Evolutionary conservation across 2,329 filamentous ascomycete genomes (phyloP).

Genomic region (Nemania sp.): DNA sequence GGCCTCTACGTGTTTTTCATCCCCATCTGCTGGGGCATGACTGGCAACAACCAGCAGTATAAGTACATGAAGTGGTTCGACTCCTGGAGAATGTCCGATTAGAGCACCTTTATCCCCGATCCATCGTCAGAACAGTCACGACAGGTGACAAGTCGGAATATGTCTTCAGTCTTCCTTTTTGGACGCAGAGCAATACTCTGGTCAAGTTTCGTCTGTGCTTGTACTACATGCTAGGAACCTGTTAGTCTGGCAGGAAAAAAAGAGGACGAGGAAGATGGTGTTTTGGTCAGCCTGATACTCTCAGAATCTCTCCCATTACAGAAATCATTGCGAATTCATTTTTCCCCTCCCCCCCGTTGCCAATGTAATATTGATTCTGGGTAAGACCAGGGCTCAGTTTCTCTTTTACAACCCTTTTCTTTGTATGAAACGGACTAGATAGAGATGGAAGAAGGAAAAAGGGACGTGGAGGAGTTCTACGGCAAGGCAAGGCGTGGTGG

Average conservation of each 20-base stretch:
- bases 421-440: conserved; percentile 18
- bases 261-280: not conserved
- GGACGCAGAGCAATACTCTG: not conserved
- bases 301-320: not conserved
- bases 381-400: conserved; percentile 2
- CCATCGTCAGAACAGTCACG: not conserved
- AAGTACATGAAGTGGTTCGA: conserved; percentile 92
- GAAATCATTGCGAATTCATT: conserved; percentile 2
- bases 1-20: conserved; percentile 89
- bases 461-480: conserved; percentile 18
- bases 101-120: conserved; percentile 15
- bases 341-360: conserved; percentile 17
- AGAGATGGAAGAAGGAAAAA: not conserved
- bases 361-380: conserved; percentile 26
- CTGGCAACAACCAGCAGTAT: conserved; percentile 81
- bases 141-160: not conserved
- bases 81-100: conserved; percentile 81
- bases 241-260: not conserved
- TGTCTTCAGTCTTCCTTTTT: conserved; percentile 1
- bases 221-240: too few relatives aligned
- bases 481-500: conserved; percentile 3
- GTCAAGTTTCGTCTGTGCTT: not conserved
- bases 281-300: not conserved
- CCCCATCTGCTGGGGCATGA: conserved; percentile 96
- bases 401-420: conserved; percentile 8